Evolutionary conservation across 2,329 filamentous ascomycete species (phyloP), one percentile per base, ranked within the genome.

Genomic region (Fusarium xylarioides): DNA sequence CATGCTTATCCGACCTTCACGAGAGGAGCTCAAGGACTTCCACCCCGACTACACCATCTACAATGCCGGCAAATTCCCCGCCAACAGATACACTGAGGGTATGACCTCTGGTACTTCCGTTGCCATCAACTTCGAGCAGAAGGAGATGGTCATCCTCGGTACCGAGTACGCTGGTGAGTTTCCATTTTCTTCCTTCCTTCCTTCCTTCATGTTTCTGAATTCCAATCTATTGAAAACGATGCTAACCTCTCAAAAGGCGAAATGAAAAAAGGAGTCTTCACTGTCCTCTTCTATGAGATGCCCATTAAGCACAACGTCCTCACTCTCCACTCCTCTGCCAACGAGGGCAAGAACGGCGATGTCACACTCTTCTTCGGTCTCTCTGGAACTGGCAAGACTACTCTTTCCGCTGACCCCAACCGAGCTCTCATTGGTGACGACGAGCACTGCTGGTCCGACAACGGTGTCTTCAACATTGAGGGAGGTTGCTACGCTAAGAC

Each of bases 31-130:
- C 62, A 93, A 97, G 87, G 91, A 94, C 86, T 99, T 99, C 91
- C 94, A 97, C 85, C 96, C 96, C 79, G 95, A 99, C 88, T 99
- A 99, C 88, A 95, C 95, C 80, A 98, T 99, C 87, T 99, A 99
- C 92, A 99, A 99, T 83, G 96, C 95, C 73, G 96, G 96, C 77
- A 94, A 94, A 72, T 99, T 99, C 93, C 96, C 96, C 52, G 96
- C 96, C 82, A 99, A 99, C 89, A 92, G 95, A 85, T 99, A 92
- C 86, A 99, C 96, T 68, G 93, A 95, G 83, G 95, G 96, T 81
- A 99, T 99, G 96, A 99, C 96, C 79, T 98, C 96, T 26, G 94
- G 94, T 72, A 99, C 96, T 58, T 99, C 96, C 14, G 95, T 99
- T 58, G 93, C 96, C 77, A 97, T 99, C 88, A 99, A 99, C 91